Evolutionary conservation across 2,329 filamentous ascomycete species (phyloP).

Genomic region (Westerdykella aurantiaca): DNA sequence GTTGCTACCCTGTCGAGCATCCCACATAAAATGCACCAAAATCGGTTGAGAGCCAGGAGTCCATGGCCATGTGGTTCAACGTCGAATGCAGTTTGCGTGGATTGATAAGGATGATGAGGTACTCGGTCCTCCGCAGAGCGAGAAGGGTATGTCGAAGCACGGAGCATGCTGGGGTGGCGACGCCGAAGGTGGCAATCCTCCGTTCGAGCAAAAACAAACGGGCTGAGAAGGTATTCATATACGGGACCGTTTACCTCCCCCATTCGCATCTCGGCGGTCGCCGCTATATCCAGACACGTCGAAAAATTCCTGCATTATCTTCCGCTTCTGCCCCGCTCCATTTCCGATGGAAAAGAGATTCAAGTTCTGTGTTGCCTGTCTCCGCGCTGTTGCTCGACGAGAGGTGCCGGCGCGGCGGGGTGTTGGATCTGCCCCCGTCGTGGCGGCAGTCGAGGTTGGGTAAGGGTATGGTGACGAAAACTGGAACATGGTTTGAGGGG

Average conservation of each 20-base stretch:
- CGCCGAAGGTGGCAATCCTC: too few relatives aligned
- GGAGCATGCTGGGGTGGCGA: too few relatives aligned
- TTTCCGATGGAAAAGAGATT: conserved; percentile 48
- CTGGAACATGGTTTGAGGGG: conserved; percentile 50
- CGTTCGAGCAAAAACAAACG: too few relatives aligned
- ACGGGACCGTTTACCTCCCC: conserved; percentile 25
- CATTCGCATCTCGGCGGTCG: conserved; percentile 51
- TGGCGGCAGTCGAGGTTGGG: conserved; percentile 43
- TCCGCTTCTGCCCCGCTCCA: conserved; percentile 65
- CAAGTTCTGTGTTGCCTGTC: conserved; percentile 26
- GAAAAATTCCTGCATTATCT: conserved; percentile 69
- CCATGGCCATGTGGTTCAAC: too few relatives aligned
- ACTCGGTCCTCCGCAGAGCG: too few relatives aligned
- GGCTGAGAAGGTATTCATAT: too few relatives aligned
- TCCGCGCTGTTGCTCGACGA: conserved; percentile 35
- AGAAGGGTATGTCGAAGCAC: too few relatives aligned
- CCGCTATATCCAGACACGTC: conserved; percentile 57
- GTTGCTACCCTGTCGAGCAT: too few relatives aligned
- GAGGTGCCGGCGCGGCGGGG: conserved; percentile 28
- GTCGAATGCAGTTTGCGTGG: too few relatives aligned
- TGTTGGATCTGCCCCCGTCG: conserved; percentile 15
- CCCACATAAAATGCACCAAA: too few relatives aligned
- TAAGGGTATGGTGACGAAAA: conserved; percentile 62
- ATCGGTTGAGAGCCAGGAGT: too few relatives aligned
- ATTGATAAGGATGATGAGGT: too few relatives aligned